phyloP scores from a whole-genome alignment of 2,329 filamentous ascomycete genomes.

The Curvularia spicifera region DNA sequence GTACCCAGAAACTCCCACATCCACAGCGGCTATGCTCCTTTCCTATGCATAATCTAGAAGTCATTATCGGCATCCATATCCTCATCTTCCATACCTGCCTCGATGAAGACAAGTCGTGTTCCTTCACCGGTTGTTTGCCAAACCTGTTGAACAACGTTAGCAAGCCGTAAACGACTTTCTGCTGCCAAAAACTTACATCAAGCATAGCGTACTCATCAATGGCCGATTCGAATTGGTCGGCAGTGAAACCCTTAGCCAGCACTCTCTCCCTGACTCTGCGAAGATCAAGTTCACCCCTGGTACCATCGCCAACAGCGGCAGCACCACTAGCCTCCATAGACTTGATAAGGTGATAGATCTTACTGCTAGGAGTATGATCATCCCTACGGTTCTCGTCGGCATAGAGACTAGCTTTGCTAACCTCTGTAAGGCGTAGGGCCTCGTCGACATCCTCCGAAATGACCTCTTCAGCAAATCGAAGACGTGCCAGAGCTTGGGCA shows the following conservation, averaged over 20 bases:
- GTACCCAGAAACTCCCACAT: conserved; percentile 26
- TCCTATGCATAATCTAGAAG: conserved; percentile 30
- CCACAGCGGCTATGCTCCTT: conserved; percentile 12
- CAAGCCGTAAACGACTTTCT: conserved; percentile 1
- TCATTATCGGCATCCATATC: conserved; percentile 51
- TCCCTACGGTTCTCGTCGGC: conserved; percentile 66
- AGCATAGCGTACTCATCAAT: conserved; percentile 87
- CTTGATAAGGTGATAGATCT: conserved; percentile 95
- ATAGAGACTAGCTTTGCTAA: conserved; percentile 89
- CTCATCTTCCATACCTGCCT: conserved; percentile 57
- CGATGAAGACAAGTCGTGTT: conserved; percentile 62
- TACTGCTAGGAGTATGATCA: conserved; percentile 80
- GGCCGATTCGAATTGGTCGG: conserved; percentile 85
- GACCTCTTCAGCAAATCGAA: conserved; percentile 86
- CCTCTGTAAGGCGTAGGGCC: conserved; percentile 86
- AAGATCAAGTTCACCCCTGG: conserved; percentile 78
- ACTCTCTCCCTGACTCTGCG: conserved; percentile 89
- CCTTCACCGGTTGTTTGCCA: conserved; percentile 64
- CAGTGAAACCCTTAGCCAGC: conserved; percentile 94
- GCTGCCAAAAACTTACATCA: conserved; percentile 70
- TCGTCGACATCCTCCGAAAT: conserved; percentile 95
- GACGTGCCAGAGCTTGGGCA: conserved; percentile 88
- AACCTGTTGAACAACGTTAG: conserved; percentile 52
- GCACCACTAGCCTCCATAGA: conserved; percentile 85
- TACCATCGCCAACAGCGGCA: conserved; percentile 76